Evolutionary conservation across 2,329 filamentous ascomycete genomes (phyloP), one percentile per base, ranked within the genome.

Genomic region (Myriangium duriaei): DNA sequence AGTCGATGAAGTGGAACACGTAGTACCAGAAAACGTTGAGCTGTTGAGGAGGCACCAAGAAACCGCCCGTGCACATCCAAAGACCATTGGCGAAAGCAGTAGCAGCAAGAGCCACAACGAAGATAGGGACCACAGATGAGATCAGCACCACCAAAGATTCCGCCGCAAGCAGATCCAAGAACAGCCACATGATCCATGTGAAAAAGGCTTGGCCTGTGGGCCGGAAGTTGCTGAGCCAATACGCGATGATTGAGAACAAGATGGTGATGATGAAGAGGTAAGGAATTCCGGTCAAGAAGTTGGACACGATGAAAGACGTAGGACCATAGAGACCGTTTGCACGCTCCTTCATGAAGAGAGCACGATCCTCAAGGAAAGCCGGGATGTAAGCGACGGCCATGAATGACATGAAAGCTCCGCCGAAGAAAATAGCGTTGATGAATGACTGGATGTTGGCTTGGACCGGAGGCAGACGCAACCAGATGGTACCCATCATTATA

Each of bases 401-500:
- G 59, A 68, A 68, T 19, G 59, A 63, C 64, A 68, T 67, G 56
- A 68, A 68, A 9, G 65, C 65, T 26, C 62, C 63, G 41, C 65
- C 64, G 50, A 68, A 68, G 58, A 68, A 68, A 46, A 92, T 81
- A 33, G 82, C 81, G 54, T 92, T 93, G 57, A 77, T 84, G 50
- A 83, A 81, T 0, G 83, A 76, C 49, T 84, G 79, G 48, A 93
- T 88, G 42, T 80, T 79, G 40, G 69, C 63, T 53, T 92, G 84
- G 0, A 68, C 62, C 0, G 78, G 68, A 3, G 69, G 61, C 2
- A 93, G 66, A 4, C 84, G 74, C 11, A 92, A 62, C 78, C 82
- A 93, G 10, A 92, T 81, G 0, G 85, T 92, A 4, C 85, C 84
- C 79, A 88, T 86, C 72, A 91, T 79, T 48, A 91, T 73, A 1